Evolutionary conservation across 176 grass and related monocot genomes (phyloP).

Genomic region (Thalia dealbata): DNA sequence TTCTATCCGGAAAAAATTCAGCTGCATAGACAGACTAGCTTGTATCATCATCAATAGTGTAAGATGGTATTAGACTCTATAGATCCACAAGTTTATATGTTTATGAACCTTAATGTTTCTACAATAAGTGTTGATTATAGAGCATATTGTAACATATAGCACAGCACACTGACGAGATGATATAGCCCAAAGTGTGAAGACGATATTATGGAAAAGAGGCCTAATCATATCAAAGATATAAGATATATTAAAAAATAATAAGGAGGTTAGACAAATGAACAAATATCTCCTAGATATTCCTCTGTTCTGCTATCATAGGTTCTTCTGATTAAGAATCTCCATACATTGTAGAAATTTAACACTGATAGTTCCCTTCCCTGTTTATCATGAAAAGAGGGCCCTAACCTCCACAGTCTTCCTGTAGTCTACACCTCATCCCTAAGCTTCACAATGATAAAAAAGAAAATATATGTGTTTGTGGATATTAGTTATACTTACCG

Average conservation of each 20-base stretch:
- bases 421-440: not conserved
- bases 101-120: not conserved
- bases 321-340: no score
- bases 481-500: no score
- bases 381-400: not conserved
- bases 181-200: not conserved
- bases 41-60: constrained; percentile 2
- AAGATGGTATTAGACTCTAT: not conserved
- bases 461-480: not conserved
- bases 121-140: not conserved
- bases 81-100: not conserved
- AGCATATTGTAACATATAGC: not conserved
- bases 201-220: not conserved
- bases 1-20: constrained; percentile 76
- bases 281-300: no score
- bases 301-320: no score
- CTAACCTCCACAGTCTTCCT: not conserved
- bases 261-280: not conserved
- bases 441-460: not conserved
- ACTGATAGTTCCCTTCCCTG: not conserved
- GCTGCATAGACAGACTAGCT: constrained; percentile 37
- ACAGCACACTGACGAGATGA: not conserved
- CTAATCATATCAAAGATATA: not conserved
- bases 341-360: no score
- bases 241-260: not conserved